A percentile compares a stretch with the other conserved stretches of the same genome.
These are phyloP conservation scores for Poa pratensis DNA, from an alignment of 176 grass and related monocot genomes.

Conservation along the genomic window DNA sequence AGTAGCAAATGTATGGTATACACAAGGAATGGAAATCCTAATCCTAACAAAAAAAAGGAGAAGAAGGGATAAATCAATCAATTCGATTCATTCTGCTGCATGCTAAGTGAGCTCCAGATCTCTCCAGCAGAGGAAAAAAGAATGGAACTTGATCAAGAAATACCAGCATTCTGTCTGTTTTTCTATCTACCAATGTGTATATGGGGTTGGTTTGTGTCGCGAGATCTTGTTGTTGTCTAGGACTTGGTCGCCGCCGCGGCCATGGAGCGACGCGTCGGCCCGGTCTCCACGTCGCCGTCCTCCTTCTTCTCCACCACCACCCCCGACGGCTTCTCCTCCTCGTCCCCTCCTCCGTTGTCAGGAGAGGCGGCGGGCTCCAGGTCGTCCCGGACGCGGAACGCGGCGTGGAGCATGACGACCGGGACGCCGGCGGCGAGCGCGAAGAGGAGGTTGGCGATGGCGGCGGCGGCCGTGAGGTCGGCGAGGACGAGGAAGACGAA, in stretches of 20 bases:
- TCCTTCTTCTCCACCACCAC: constrained; percentile 67
- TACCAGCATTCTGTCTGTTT: not conserved
- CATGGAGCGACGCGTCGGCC: constrained; percentile 26
- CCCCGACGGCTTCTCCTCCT: constrained; percentile 10
- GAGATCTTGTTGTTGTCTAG: not conserved
- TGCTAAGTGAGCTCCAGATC: not conserved
- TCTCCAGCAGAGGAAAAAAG: not conserved
- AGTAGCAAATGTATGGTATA: not conserved
- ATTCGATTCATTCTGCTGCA: not conserved
- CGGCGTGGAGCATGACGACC: constrained; percentile 50
- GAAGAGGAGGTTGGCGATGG: constrained; percentile 46
- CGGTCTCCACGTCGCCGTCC: constrained; percentile 45
- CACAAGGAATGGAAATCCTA: not conserved
- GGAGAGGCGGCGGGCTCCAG: constrained; percentile 39
- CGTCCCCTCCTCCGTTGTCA: not conserved
- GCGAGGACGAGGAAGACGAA: constrained; percentile 48
- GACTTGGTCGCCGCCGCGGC: constrained; percentile 11
- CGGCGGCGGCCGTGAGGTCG: constrained; percentile 44
- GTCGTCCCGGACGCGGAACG: constrained; percentile 64
- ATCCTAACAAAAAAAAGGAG: not conserved
- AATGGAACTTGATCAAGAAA: constrained; percentile 3
- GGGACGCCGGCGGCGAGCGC: constrained; percentile 41
- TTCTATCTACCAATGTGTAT: not conserved
- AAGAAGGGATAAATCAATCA: not conserved
- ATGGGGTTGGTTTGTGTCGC: not conserved